Percentiles rank a stretch among this genome's conserved stretches.
Conservation (phyloP, 106 monocot species). For the Xerophyta viscosa region DNA sequence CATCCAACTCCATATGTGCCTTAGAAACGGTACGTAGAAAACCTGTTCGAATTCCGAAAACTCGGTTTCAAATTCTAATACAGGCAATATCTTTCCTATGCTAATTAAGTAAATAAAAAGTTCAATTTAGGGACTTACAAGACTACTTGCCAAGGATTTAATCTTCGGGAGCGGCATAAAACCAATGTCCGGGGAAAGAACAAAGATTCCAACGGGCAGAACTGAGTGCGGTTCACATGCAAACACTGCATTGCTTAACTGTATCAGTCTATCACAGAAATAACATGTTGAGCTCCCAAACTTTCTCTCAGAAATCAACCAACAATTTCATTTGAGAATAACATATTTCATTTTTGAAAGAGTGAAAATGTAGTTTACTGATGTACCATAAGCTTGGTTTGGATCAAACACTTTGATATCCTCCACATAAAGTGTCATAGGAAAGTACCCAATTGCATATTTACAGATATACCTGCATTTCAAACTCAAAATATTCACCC, state of each 20-base stretch:
- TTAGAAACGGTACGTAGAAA: constrained; percentile 76
- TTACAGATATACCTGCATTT: neutral
- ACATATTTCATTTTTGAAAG: no score
- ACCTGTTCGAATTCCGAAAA: constrained; percentile 34
- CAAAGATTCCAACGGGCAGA: constrained; percentile 54
- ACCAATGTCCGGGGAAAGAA: constrained; percentile 45
- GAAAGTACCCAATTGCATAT: constrained; percentile 26
- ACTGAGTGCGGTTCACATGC: constrained; percentile 95
- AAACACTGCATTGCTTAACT: constrained; percentile 78
- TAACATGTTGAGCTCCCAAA: no score
- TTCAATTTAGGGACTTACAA: constrained; percentile 32
- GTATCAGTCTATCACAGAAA: no score
- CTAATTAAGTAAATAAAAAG: no score
- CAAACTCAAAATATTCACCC: no score
- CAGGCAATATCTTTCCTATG: no score
- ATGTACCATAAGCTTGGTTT: constrained; percentile 61
- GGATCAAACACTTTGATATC: constrained; percentile 67
- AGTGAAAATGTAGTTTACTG: neutral
- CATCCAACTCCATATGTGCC: constrained; percentile 90
- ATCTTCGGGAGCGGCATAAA: constrained; percentile 86
- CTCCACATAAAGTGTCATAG: constrained; percentile 74
- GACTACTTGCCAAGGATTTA: constrained; percentile 91
- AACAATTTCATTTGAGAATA: no score
- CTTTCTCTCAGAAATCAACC: no score
- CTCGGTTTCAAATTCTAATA: no score